These are phyloP conservation scores for Acrocalymma vagum DNA, from an alignment of 2,329 filamentous ascomycete genomes.

Conservation along the genomic window DNA sequence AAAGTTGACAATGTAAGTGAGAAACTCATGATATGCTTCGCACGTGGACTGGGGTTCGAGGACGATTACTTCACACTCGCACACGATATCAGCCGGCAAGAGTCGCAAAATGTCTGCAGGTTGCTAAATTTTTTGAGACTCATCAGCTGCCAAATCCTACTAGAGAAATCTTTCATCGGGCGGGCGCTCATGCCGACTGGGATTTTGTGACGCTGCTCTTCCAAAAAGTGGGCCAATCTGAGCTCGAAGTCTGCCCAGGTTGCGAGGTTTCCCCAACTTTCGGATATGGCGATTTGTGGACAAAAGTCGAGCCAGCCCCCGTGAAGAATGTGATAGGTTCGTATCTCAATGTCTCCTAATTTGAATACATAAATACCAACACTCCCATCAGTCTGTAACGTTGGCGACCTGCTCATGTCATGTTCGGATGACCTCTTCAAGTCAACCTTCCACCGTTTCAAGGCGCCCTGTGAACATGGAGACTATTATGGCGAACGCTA, in stretches of 20 bases:
- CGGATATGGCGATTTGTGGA: slow-evolving; percentile 68
- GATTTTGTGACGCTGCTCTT: slow-evolving; percentile 70
- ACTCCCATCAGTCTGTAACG: slow-evolving; percentile 71
- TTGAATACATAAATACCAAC: too few species aligned
- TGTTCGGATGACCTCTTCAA: slow-evolving; percentile 75
- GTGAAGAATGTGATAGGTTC: slow-evolving; percentile 21
- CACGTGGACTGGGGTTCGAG: slow-evolving; percentile 63
- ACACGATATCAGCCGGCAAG: slow-evolving; percentile 60
- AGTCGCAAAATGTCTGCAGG: slow-evolving; percentile 64
- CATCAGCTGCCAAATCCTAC: slow-evolving; percentile 42
- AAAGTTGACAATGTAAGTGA: slow-evolving; percentile 62
- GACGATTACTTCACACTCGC: slow-evolving; percentile 65
- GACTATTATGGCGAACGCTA: slow-evolving; percentile 68
- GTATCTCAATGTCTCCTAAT: not conserved
- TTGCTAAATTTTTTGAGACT: slow-evolving; percentile 61
- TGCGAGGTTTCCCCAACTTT: slow-evolving; percentile 68
- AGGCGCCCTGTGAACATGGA: slow-evolving; percentile 63
- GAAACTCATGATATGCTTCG: slow-evolving; percentile 67
- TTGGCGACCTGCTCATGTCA: slow-evolving; percentile 72
- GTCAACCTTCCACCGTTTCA: slow-evolving; percentile 71
- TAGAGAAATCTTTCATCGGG: slow-evolving; percentile 62
- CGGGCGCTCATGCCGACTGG: slow-evolving; percentile 72
- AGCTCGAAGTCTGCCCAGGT: slow-evolving; percentile 71
- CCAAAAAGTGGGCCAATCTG: slow-evolving; percentile 67
- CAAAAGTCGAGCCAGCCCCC: slow-evolving; percentile 63